Percentiles rank a stretch among this genome's conserved stretches.
Conservation (phyloP, 2,329 filamentous ascomycete genomes). For the Boeremia exigua region DNA sequence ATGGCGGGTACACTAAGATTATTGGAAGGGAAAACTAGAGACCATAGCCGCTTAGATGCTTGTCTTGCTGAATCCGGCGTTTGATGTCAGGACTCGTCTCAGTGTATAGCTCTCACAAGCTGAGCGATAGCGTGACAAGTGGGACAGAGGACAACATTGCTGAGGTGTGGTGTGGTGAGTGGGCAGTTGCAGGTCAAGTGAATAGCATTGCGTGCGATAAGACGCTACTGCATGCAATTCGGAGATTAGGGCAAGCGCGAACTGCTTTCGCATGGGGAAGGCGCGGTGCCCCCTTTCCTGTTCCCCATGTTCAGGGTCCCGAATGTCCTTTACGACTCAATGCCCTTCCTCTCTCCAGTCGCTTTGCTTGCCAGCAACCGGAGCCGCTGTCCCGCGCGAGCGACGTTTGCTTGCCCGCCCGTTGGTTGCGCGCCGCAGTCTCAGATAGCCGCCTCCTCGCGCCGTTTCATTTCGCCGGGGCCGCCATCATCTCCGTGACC, state of each 20-base stretch:
- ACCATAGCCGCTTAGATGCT: not conserved
- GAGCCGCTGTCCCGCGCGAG: conserved; percentile 16
- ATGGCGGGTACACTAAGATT: conserved; percentile 10
- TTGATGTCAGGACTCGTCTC: not conserved
- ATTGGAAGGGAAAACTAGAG: conserved; percentile 10
- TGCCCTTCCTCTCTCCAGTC: conserved; percentile 24
- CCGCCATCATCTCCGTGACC: conserved; percentile 33
- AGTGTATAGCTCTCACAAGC: not conserved
- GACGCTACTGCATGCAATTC: conserved; percentile 17
- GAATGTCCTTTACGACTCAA: conserved; percentile 4
- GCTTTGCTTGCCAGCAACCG: conserved; percentile 22
- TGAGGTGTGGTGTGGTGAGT: conserved; percentile 3
- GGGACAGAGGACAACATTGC: conserved; percentile 1
- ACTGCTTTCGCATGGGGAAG: conserved; percentile 9
- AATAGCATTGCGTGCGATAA: conserved; percentile 30
- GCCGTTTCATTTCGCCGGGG: conserved; percentile 40
- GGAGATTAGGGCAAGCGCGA: conserved; percentile 16
- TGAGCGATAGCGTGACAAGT: not conserved
- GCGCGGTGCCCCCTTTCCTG: conserved; percentile 10
- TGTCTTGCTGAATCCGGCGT: conserved; percentile 4
- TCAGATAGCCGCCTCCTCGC: conserved; percentile 22
- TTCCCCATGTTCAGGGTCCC: conserved; percentile 16
- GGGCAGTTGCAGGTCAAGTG: conserved; percentile 25
- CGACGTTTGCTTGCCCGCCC: conserved; percentile 11
- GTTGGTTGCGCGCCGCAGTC: conserved; percentile 18